phyloP scores from a whole-genome alignment of 2,329 filamentous ascomycete genomes.

The Ophiosphaerella narmari region DNA sequence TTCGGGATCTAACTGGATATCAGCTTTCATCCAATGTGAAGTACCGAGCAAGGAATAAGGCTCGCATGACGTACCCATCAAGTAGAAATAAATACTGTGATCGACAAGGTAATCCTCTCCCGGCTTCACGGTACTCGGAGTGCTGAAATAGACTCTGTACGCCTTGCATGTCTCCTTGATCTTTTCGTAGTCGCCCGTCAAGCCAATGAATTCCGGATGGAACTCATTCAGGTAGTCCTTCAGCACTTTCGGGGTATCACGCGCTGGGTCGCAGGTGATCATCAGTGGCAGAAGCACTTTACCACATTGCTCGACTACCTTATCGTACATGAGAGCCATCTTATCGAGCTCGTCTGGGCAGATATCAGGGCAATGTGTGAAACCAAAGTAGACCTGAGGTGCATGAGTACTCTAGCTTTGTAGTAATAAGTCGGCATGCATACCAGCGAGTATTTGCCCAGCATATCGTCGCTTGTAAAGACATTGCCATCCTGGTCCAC shows the following conservation, averaged over 20 bases:
- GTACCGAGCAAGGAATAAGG: slow-evolving; percentile 70
- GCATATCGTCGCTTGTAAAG: slow-evolving; percentile 80
- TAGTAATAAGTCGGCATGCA: slow-evolving; percentile 31
- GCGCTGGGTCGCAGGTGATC: slow-evolving; percentile 91
- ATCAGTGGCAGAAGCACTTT: slow-evolving; percentile 76
- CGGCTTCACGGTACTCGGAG: slow-evolving; percentile 82
- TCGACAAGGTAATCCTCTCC: slow-evolving; percentile 98
- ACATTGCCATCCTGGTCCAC: slow-evolving; percentile 78
- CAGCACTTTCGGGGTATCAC: slow-evolving; percentile 83
- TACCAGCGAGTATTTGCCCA: slow-evolving; percentile 82
- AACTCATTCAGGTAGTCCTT: slow-evolving; percentile 90
- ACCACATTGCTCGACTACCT: slow-evolving; percentile 56
- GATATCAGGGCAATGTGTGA: slow-evolving; percentile 97
- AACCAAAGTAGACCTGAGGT: slow-evolving; percentile 89
- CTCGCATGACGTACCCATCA: slow-evolving; percentile 68
- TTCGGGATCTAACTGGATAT: slow-evolving; percentile 73
- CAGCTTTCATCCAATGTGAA: slow-evolving; percentile 12
- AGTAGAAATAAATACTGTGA: slow-evolving; percentile 98
- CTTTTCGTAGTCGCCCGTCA: slow-evolving; percentile 92
- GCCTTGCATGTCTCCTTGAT: slow-evolving; percentile 94
- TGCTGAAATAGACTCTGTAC: slow-evolving; percentile 97
- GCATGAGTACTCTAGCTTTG: slow-evolving; percentile 6
- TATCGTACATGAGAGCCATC: slow-evolving; percentile 94
- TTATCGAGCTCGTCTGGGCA: slow-evolving; percentile 99
- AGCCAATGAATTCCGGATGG: slow-evolving; percentile 80